Evolutionary conservation across 2,329 filamentous ascomycete species (phyloP).

Genomic region (Nothophoma quercina): DNA sequence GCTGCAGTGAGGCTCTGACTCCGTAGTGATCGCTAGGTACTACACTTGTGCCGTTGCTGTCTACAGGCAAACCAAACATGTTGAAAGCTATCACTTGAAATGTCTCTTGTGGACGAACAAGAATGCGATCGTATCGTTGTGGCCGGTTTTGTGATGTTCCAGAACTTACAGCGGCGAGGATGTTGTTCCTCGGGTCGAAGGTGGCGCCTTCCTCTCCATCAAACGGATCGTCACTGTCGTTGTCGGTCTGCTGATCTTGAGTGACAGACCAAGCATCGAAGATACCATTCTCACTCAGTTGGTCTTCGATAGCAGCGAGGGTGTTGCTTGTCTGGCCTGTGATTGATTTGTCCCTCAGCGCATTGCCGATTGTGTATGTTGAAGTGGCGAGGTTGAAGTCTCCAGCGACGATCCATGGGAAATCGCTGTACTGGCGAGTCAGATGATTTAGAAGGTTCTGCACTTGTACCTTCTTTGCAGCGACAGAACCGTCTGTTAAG

Average conservation of each 20-base stretch:
- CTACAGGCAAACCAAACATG: slow-evolving; percentile 62
- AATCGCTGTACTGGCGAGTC: slow-evolving; percentile 48
- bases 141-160: slow-evolving; percentile 66
- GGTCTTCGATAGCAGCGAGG: slow-evolving; percentile 57
- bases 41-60: slow-evolving; percentile 18
- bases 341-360: slow-evolving; percentile 62
- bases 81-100: slow-evolving; percentile 60
- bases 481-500: slow-evolving; percentile 65
- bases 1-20: slow-evolving; percentile 47
- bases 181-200: slow-evolving; percentile 67
- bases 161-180: slow-evolving; percentile 61
- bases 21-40: slow-evolving; percentile 63
- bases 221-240: slow-evolving; percentile 49
- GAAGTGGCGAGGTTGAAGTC: slow-evolving; percentile 73
- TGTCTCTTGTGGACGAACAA: slow-evolving; percentile 56
- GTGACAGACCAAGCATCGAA: slow-evolving; percentile 62
- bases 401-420: slow-evolving; percentile 66
- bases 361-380: slow-evolving; percentile 61
- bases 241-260: slow-evolving; percentile 54
- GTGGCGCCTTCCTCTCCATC: slow-evolving; percentile 71
- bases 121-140: slow-evolving; percentile 71
- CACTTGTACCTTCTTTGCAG: slow-evolving; percentile 65
- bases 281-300: slow-evolving; percentile 57
- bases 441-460: slow-evolving; percentile 60
- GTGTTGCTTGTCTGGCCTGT: slow-evolving; percentile 56